Conservation (phyloP, 805 yeast species). For the Candida ortonii region DNA sequence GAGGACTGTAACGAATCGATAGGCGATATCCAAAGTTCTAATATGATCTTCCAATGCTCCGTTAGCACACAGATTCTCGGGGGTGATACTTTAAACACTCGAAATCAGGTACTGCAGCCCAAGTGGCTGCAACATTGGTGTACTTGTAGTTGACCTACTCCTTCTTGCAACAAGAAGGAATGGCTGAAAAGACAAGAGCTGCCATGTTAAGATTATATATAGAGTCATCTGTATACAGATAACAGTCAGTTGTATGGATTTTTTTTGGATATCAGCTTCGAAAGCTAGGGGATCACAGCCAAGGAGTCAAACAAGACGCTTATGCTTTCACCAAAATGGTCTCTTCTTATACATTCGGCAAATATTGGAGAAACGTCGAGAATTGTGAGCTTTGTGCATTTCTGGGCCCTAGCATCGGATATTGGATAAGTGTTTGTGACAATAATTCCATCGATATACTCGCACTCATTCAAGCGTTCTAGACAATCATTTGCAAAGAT, state of each 20-base stretch:
- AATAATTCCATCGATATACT: conserved; percentile 85
- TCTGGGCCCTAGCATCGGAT: conserved; percentile 53
- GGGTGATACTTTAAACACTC: conserved; percentile 5
- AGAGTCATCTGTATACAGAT: no score
- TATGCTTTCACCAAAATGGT: conserved; percentile 96
- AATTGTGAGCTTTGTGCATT: conserved; percentile 68
- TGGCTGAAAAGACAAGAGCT: no score
- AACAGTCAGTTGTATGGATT: no score
- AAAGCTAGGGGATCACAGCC: conserved; percentile 43
- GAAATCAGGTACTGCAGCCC: conserved; percentile 51
- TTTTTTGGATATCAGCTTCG: no score
- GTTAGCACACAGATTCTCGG: conserved; percentile 45
- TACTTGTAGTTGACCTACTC: not conserved
- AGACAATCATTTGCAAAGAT: conserved; percentile 85
- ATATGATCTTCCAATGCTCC: conserved; percentile 54
- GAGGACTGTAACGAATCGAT: not conserved
- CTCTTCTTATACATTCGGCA: conserved; percentile 98
- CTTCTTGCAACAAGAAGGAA: not conserved
- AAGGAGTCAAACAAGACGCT: conserved; percentile 89
- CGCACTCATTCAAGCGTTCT: conserved; percentile 71
- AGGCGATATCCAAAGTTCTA: conserved; percentile 6
- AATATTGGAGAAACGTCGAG: conserved; percentile 93
- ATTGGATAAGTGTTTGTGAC: conserved; percentile 97
- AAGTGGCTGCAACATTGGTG: conserved; percentile 52
- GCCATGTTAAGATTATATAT: no score